Base-by-base conservation (phyloP, 1,284 basidiomycete genomes). In the Boletus sp. region DNA sequence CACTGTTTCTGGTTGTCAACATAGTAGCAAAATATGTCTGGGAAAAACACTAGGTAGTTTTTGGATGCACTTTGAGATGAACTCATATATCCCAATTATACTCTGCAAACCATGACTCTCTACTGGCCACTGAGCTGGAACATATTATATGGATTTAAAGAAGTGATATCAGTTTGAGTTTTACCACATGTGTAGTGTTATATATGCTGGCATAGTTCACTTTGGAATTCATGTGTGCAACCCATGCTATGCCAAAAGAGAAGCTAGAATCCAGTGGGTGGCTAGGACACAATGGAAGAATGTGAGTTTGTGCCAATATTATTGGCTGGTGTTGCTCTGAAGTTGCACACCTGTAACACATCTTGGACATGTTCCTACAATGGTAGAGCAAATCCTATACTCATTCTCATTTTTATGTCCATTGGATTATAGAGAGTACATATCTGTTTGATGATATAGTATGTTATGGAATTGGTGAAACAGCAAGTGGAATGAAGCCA, bases 21-120 rank as follows among this genome's bases (percentile, higher is more conserved):
- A 31, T 28, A 73, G 70, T 28, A 73, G 70, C 73, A 85, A 80
- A 84, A 78, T 54, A 79, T 80, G 10, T 88, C 88, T 69, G 91
- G 89, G 67, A 92, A 94, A n/a, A 67, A 85, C 85, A 1, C 87
- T 90, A 70, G 80, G 82, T 23, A 85, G 79, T 66, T 87, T n/a
- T n/a, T n/a, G n/a, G n/a, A n/a, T n/a, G n/a, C n/a, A 49, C 78
- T 94, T 8, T 82, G 90, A 67, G 88, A 89, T 47, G 90, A 95
- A 56, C 68, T 93, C 49, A 77, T 79, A 27, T 80, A 84, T 46
- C 78, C 82, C 62, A 90, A 88, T 50, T 23, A 65, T 61, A 28
- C 48, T 48, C 56, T 56, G 28, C 43, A 50, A 52, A 55, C 28
- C 16, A 6, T 33, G n/a, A 1, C 13, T 23, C n/a, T 9, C 35